Evolutionary conservation across 2,329 filamentous ascomycete genomes (phyloP), one percentile per base, ranked within the genome.

Genomic region (Ceratocystis papillata): DNA sequence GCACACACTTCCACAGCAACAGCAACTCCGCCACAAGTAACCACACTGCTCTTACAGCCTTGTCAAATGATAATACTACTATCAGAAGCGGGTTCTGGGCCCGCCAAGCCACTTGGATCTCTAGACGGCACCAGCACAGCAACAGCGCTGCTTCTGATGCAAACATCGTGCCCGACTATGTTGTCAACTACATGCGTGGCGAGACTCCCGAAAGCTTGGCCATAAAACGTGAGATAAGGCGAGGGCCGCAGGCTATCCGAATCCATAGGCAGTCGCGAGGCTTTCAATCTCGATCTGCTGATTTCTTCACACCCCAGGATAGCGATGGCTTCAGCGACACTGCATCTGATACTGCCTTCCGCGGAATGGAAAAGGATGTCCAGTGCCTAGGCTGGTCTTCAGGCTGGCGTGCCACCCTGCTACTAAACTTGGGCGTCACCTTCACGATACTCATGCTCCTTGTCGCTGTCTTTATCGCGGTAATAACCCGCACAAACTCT

Each of bases 161-260:
- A 65, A 77, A 78, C 65, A 75, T 82, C 41, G 76, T 83, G 17
- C 81, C 81, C 7, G 81, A 83, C 72, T 83, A 83, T 69, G 78
- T 83, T 50, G 75, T 81, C 68, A 79, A 81, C 72, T 83, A 79
- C 71, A 75, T 83, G 68, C 77, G 80, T 50, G 80, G 80, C 59
- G 81, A 83, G 72, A 83, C 80, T 1, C 80, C 81, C 15, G 80
- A 82, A 71, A 78, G 76, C 37, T 70, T 83, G 22, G 80, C 80
- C 5, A 73, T 74, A 66, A 77, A 79, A 69, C 77, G 77, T 68
- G 74, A 75, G 67, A 75, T 73, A 69, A 71, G 70, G 41, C 63
- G 63, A 8, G 63, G 63, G 30, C 63, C 63, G 12, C 66, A 67
- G 30, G 57, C 45, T 22, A 64, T 68, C 41, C 44, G 64, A 2